phyloP scores from a whole-genome alignment of 139 green algal genomes.

The Picocystis salinarum region DNA sequence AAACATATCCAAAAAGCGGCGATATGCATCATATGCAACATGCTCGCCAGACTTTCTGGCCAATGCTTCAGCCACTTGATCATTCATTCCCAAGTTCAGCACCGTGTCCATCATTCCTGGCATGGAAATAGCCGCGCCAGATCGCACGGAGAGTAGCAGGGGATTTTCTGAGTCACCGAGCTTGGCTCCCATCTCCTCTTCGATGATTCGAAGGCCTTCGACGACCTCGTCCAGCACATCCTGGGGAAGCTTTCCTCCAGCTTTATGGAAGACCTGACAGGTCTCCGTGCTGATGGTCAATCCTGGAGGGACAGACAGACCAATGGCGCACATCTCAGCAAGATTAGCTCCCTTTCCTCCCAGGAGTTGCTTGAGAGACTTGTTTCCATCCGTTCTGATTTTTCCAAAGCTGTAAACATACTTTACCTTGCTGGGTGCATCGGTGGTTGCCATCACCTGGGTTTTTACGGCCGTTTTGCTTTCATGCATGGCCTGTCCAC shows the following conservation, averaged over 20 bases:
- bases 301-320: constrained; percentile 67
- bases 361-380: constrained; percentile 20
- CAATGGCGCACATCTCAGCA: constrained; percentile 65
- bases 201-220: constrained; percentile 26
- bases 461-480: no score
- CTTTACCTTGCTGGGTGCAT: no score
- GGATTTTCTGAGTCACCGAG: constrained; percentile 48
- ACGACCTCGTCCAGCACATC: constrained; percentile 45
- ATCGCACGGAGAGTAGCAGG: constrained; percentile 65
- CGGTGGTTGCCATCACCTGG: no score
- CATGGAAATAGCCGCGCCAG: constrained; percentile 57
- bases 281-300: constrained; percentile 74
- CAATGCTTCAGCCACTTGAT: constrained; percentile 41
- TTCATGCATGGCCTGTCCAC: no score
- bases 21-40: constrained; percentile 65
- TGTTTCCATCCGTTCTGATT: not conserved
- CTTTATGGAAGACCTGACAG: constrained; percentile 47
- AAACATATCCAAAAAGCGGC: constrained; percentile 74
- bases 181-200: constrained; percentile 36
- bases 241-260: constrained; percentile 34
- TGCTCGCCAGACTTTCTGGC: constrained; percentile 27
- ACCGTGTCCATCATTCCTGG: constrained; percentile 87
- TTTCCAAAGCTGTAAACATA: not conserved
- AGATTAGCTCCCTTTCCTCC: constrained; percentile 79
- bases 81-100: constrained; percentile 75